Conservation (phyloP, 257 asterid species). For the Solanum verrucosum region DNA sequence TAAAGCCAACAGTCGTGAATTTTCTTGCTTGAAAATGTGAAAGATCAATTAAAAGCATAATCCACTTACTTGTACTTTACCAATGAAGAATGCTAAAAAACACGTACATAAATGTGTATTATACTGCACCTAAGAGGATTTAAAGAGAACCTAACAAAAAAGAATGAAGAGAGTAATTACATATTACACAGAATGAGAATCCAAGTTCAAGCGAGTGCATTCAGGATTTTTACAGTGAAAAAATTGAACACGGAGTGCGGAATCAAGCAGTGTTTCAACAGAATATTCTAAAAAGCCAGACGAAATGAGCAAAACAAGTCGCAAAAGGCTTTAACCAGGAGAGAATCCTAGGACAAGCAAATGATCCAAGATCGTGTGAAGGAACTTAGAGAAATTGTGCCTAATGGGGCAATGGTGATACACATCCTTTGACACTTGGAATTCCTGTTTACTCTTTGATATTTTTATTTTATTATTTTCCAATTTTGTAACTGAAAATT, state of each 20-base stretch:
- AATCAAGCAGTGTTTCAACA: slow-evolving; percentile 42
- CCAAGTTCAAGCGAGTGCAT: slow-evolving; percentile 12
- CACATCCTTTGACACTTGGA: neutral
- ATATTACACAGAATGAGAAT: slow-evolving; percentile 6
- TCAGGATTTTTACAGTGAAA: slow-evolving; percentile 21
- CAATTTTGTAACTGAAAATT: neutral
- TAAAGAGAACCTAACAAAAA: too few relatives aligned
- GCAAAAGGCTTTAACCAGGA: slow-evolving; percentile 82
- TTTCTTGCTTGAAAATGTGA: too few relatives aligned
- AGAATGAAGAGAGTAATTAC: too few relatives aligned
- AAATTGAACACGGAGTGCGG: slow-evolving; percentile 17
- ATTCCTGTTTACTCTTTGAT: neutral
- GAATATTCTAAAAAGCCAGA: slow-evolving; percentile 56
- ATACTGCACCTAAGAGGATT: too few relatives aligned
- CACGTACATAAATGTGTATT: too few relatives aligned
- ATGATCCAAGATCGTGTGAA: slow-evolving; percentile 95
- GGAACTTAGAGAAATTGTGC: slow-evolving; percentile 87
- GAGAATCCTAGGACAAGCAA: slow-evolving; percentile 83
- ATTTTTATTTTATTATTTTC: neutral
- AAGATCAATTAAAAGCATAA: too few relatives aligned
- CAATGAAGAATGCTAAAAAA: too few relatives aligned
- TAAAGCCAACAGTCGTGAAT: too few relatives aligned
- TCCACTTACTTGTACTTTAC: too few relatives aligned
- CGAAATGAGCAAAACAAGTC: slow-evolving; percentile 50
- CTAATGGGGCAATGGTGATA: slow-evolving; percentile 79